Evolutionary conservation across 129 eudicot genomes (phyloP), one percentile per base, ranked within the genome.

Genomic region (Chrysanthemum lavandulifolium): DNA sequence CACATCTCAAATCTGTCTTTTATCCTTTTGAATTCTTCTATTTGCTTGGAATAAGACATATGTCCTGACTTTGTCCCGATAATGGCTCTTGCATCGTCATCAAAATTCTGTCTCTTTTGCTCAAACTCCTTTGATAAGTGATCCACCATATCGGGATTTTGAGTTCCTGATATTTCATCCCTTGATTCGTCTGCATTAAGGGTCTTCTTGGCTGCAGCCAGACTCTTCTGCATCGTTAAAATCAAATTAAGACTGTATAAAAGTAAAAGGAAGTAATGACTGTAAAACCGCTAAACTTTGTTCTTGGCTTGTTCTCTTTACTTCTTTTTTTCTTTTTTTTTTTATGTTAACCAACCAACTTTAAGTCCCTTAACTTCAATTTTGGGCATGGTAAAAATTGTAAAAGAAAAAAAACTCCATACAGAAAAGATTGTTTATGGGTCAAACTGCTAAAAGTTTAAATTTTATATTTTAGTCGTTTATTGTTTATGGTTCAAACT

Each of bases 191-290:
- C 71, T 47, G 78, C 56, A 65, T 73, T 86, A 59, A 86, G 85
- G 71, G 86, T 84, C 78, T 87, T 85, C 77, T 83, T 87, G 49
- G 93, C 89, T 67, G 88, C 89, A 61, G 79, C 82, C 65, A 78
- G 79, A 55, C 83, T 81, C 79, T 11, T 74, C 88, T 84, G 88
- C 85, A 71, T 67, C 47, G 2, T 69, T 23, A 71, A 45, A 55
- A 5, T 21, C 65, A n/a, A 16, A 53, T 73, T 68, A 21, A 71
- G 29, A 57, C 8, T 7, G 10, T 7, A 10, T 36, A 36, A 0
- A 36, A 36, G 45, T 0, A 7, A 4, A 7, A 36, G 43, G 25
- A 23, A 23, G 25, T 23, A 23, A 23, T 23, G 25, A 23, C 25
- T 0, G 25, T 23, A 23, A 23, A 23, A 23, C 45, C 9, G 47